Evolutionary conservation across 148 eudicot genomes (phyloP).

Genomic region (Fagopyrum esculentum): DNA sequence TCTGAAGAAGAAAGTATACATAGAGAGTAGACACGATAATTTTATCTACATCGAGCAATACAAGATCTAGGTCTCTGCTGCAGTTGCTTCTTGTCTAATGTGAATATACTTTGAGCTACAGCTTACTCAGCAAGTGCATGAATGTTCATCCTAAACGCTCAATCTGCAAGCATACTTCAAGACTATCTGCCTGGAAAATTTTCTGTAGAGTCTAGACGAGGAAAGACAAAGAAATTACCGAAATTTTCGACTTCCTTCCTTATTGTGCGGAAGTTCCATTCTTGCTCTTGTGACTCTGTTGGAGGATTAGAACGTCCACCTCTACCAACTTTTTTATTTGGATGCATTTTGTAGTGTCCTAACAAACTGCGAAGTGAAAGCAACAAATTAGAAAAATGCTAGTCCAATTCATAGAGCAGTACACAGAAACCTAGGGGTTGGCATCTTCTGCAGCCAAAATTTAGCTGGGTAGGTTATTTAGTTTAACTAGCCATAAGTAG

Average conservation of each 20-base stretch:
- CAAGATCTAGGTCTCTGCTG: background rate
- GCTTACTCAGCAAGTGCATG: background rate
- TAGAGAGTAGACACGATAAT: background rate
- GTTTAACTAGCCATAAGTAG: too few relatives aligned
- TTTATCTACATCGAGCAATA: background rate
- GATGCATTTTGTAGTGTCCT: slow-evolving; percentile 18
- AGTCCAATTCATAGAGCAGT: too few relatives aligned
- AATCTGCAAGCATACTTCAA: background rate
- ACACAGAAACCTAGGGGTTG: too few relatives aligned
- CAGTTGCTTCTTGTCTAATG: background rate
- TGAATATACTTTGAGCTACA: background rate
- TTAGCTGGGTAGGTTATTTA: too few relatives aligned
- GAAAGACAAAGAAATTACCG: slow-evolving; percentile 27
- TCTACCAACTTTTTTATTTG: slow-evolving; percentile 26
- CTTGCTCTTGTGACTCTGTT: slow-evolving; percentile 39
- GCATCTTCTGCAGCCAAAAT: too few relatives aligned
- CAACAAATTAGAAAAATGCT: too few relatives aligned
- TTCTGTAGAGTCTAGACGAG: background rate
- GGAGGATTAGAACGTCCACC: slow-evolving; percentile 17
- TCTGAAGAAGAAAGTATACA: background rate
- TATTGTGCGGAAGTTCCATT: slow-evolving; percentile 52
- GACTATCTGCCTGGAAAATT: background rate
- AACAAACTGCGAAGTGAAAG: too few relatives aligned
- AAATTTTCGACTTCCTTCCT: slow-evolving; percentile 64
- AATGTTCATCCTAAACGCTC: background rate